Percentiles rank a stretch among this genome's conserved stretches.
Evolutionary conservation across 352 stramenopile genomes (phyloP).

Genomic region (Pythium plurisporium): DNA sequence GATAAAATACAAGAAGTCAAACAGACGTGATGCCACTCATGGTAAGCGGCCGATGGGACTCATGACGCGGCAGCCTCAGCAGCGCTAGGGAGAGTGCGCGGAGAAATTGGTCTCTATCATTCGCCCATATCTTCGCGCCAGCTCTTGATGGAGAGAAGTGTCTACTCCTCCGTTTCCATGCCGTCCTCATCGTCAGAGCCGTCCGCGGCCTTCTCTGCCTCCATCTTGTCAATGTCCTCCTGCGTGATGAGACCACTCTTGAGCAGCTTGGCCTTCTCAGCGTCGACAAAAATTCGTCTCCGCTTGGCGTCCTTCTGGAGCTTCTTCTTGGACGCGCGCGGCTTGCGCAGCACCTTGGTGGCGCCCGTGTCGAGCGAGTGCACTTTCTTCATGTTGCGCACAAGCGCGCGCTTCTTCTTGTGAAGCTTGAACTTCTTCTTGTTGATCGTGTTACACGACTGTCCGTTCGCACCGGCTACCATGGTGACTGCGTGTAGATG

Average conservation of each 20-base stretch:
- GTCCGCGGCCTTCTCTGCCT: conserved; percentile 36
- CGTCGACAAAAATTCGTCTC: conserved; percentile 59
- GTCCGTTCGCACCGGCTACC: conserved; percentile 46
- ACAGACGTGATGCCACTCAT: neutral
- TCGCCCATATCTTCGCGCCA: too few species aligned
- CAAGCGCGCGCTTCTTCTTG: conserved; percentile 75
- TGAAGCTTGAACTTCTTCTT: conserved; percentile 86
- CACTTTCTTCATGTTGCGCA: conserved; percentile 83
- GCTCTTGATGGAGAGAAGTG: too few species aligned
- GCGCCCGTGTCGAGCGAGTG: conserved; percentile 49
- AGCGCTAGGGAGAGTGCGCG: too few species aligned
- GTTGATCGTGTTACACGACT: conserved; percentile 76
- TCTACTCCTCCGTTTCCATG: conserved; percentile 62
- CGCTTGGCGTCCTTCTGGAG: conserved; percentile 80
- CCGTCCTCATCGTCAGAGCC: conserved; percentile 29
- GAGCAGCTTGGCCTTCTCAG: conserved; percentile 74
- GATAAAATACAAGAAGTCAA: conserved; percentile 21
- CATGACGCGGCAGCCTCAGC: too few species aligned
- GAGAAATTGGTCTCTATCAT: too few species aligned
- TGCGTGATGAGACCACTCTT: conserved; percentile 75
- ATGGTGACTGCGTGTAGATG: neutral
- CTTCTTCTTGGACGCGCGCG: conserved; percentile 81
- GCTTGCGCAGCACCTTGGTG: conserved; percentile 56
- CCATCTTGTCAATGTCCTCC: conserved; percentile 81
- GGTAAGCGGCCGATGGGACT: too few species aligned